Conservation (phyloP, 768 basidiomycete species). For the Auriscalpium microsporum region DNA sequence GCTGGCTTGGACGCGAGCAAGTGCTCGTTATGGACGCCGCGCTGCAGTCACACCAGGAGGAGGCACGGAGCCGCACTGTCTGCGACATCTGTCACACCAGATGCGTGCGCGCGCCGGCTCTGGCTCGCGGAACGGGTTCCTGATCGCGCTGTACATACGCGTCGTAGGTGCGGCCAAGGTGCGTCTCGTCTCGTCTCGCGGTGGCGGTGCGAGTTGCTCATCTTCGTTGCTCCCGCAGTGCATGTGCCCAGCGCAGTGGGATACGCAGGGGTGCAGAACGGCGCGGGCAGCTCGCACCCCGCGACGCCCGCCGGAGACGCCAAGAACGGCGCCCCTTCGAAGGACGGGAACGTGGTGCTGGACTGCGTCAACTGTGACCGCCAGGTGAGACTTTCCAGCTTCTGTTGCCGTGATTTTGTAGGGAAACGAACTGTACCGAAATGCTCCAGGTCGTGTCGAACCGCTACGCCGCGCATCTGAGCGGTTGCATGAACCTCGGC, state of each 20-base stretch:
- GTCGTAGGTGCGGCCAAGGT: constrained; percentile 13
- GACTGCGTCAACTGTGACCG: constrained; percentile 73
- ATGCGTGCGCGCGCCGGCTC: constrained; percentile 31
- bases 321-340: constrained; percentile 24
- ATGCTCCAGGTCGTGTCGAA: constrained; percentile 62
- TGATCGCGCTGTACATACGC: constrained; percentile 2
- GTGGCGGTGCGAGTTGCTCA: background rate
- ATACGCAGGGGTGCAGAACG: constrained; percentile 5
- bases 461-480: constrained; percentile 79
- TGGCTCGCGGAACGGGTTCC: background rate
- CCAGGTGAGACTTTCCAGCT: constrained; percentile 40
- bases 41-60: constrained; percentile 67
- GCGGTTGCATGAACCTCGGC: constrained; percentile 67
- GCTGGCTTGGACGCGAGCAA: constrained; percentile 87
- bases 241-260: constrained; percentile 20
- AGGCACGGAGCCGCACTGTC: constrained; percentile 39
- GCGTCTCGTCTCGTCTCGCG: background rate
- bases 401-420: background rate
- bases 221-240: constrained; percentile 10
- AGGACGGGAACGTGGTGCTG: constrained; percentile 54
- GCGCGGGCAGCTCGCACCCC: constrained; percentile 15
- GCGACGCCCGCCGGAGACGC: constrained; percentile 19
- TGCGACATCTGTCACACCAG: constrained; percentile 63
- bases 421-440: background rate
- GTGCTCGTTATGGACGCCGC: constrained; percentile 75